phyloP scores from a whole-genome alignment of 805 yeast genomes.

The Metschnikowia noctiluminum region DNA sequence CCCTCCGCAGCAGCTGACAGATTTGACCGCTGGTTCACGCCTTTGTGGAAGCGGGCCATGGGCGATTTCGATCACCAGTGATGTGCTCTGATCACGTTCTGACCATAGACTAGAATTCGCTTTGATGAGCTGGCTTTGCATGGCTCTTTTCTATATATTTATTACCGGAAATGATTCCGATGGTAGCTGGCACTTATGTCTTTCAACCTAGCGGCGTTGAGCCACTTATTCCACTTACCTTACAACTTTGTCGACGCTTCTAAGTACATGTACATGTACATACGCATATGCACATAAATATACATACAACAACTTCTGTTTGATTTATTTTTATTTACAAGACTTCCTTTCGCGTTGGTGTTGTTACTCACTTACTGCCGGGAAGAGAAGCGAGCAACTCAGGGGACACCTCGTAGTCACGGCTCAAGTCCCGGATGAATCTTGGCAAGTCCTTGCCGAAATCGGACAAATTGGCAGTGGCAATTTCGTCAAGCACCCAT shows the following conservation, averaged over 20 bases:
- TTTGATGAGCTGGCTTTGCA: neutral
- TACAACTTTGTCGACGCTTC: no score
- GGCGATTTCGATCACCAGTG: constrained; percentile 38
- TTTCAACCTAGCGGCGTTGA: no score
- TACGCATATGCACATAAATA: neutral
- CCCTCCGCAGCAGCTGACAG: constrained; percentile 64
- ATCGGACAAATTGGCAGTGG: constrained; percentile 22
- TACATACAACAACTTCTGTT: neutral
- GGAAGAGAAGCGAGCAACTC: constrained; percentile 15
- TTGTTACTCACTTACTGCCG: neutral
- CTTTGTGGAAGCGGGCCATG: constrained; percentile 68
- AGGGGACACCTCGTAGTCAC: constrained; percentile 16
- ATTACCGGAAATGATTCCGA: no score
- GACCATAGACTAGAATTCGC: no score
- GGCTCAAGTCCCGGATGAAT: constrained; percentile 22
- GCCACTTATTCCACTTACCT: no score
- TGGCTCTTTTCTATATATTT: no score
- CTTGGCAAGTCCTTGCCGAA: constrained; percentile 42
- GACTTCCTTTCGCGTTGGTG: neutral
- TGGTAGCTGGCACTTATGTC: no score
- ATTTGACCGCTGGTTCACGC: constrained; percentile 61
- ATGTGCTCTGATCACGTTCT: neutral
- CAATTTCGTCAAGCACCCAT: constrained; percentile 38
- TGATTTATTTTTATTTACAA: constrained; percentile 4
- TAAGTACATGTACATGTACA: neutral